These are phyloP conservation scores for Tricholoma matsutake DNA, from an alignment of 768 basidiomycete genomes.

Conservation along the genomic window DNA sequence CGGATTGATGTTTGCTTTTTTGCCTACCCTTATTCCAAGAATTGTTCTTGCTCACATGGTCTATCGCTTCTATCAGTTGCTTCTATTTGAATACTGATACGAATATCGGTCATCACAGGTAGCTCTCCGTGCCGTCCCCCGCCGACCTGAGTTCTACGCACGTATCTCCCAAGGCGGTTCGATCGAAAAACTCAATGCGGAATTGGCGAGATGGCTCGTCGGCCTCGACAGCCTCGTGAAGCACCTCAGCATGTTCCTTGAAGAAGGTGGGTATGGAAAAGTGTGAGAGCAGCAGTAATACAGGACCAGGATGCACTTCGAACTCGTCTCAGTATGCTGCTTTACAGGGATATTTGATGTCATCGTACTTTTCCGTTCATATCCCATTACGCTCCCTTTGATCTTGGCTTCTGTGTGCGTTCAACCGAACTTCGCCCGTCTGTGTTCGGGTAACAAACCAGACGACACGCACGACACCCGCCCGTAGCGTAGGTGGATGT, in stretches of 20 bases:
- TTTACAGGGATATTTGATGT: too few species aligned
- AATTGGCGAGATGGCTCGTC: conserved; percentile 57
- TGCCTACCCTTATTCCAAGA: not conserved
- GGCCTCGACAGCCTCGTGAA: conserved; percentile 52
- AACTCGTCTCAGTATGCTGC: not conserved
- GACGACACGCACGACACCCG: too few species aligned
- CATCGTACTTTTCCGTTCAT: too few species aligned
- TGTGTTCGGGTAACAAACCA: too few species aligned
- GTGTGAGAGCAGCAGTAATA: conserved; percentile 28
- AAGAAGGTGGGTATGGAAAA: conserved; percentile 48
- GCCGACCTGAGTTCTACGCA: conserved; percentile 58
- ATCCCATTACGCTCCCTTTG: too few species aligned
- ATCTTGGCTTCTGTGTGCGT: too few species aligned
- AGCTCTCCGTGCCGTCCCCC: conserved; percentile 58
- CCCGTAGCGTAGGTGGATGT: too few species aligned
- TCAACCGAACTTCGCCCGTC: too few species aligned
- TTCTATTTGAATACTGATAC: not conserved
- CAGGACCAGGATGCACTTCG: too few species aligned
- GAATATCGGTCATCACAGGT: conserved; percentile 31
- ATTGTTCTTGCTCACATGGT: too few species aligned
- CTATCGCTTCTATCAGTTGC: not conserved
- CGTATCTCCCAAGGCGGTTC: conserved; percentile 59
- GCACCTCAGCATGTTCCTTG: conserved; percentile 51
- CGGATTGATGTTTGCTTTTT: too few species aligned
- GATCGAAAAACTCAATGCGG: conserved; percentile 48